Evolutionary conservation across 805 yeast genomes (phyloP), one percentile per base, ranked within the genome.

Genomic region (Wickerhamomyces chaumierensis): DNA sequence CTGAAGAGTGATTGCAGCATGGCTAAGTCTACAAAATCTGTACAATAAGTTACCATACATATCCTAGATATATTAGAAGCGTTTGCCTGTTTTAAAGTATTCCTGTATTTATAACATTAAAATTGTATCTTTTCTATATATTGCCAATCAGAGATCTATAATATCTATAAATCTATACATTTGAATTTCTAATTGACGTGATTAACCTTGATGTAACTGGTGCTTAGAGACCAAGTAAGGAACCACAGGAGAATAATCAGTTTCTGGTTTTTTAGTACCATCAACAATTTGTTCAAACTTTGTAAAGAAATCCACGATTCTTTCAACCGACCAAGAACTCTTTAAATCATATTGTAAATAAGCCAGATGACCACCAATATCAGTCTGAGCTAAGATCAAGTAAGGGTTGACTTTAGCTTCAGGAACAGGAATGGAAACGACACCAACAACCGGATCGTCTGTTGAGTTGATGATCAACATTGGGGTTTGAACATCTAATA

Each of bases 361-460:
- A 1, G 72, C 81, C 51, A 80, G 65, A 53, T 81, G 92, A 7
- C 90, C 90, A 45, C 92, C 92, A 13, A 75, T 52, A 38, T 77
- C 73, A 1, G 85, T 71, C 35, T 73, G 69, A 5, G 75, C 62
- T 57, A 78, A 58, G 25, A 71, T 61, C 19, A 77, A 58, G 50
- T 70, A 76, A 14, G 87, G 86, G 43, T 80, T 79, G 23, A 63
- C 56, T 31, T 52, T 43, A 16, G 71, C 67, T 39, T 75, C 82
- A 4, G 53, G 38, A 18, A 43, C 41, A 9, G 88, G 86, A 32
- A 76, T 66, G 3, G 63, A 52, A 29, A 68, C 61, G 15, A 69
- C 62, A 12, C 71, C 69, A 33, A 76, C 68, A 33, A 81, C 69
- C 6, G 90, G 86, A 52, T 81, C 92, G 53, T 81, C 90, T 16